Percentiles rank a stretch among this genome's conserved stretches.
Evolutionary conservation across 768 basidiomycete species (phyloP).

Genomic region (Serendipita sp.): DNA sequence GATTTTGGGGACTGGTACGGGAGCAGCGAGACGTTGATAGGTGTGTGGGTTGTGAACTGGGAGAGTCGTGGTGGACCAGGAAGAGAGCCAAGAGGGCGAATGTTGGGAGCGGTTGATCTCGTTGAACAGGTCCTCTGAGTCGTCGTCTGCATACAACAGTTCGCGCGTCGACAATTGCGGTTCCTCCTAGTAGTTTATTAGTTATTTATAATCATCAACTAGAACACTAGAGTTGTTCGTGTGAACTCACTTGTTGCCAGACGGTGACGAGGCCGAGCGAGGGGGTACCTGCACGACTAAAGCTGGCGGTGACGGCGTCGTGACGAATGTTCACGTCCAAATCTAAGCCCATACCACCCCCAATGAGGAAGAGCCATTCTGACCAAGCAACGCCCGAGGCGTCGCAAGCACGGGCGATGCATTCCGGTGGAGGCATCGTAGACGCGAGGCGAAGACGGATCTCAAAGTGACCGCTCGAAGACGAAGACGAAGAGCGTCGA

Average conservation of each 20-base stretch:
- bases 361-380: constrained; percentile 4
- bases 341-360: constrained; percentile 2
- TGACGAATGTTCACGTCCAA: not conserved
- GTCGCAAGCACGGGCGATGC: not conserved
- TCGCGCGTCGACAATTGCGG: not conserved
- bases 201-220: too few species aligned
- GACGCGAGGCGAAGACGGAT: constrained; percentile 1
- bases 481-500: not conserved
- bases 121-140: not conserved
- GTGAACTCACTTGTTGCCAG: constrained; percentile 2
- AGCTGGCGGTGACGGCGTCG: not conserved
- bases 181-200: not conserved
- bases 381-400: constrained; percentile 1
- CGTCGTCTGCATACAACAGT: constrained; percentile 1
- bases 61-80: not conserved
- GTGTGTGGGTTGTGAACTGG: not conserved
- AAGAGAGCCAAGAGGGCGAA: constrained; percentile 1
- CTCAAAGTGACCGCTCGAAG: not conserved
- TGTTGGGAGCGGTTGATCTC: constrained; percentile 2
- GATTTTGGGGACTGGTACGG: not conserved
- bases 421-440: not conserved
- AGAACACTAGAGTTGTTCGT: not conserved
- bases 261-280: constrained; percentile 4
- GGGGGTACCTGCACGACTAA: not conserved
- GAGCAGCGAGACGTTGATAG: not conserved